phyloP scores from a whole-genome alignment of 805 yeast genomes.

The Ogataea siamensis region DNA sequence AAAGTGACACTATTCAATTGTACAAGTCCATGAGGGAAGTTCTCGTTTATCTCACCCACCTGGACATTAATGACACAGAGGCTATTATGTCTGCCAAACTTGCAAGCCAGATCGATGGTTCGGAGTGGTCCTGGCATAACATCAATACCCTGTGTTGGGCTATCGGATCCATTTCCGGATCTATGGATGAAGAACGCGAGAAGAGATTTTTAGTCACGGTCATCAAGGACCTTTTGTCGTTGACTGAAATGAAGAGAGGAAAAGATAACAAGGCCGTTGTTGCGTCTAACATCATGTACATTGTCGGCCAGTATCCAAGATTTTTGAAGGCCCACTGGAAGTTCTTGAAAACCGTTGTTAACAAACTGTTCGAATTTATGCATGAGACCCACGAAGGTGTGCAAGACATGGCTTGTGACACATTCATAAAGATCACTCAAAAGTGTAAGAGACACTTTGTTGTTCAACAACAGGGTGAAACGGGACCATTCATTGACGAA shows the following conservation, averaged over 20 bases:
- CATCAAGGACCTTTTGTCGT: slow-evolving; percentile 83
- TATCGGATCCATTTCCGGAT: slow-evolving; percentile 96
- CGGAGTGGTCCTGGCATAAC: slow-evolving; percentile 99
- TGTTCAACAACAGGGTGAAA: slow-evolving; percentile 77
- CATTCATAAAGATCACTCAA: slow-evolving; percentile 91
- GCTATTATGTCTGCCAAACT: slow-evolving; percentile 89
- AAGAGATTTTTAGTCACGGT: slow-evolving; percentile 90
- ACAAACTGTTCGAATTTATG: slow-evolving; percentile 96
- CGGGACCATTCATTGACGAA: slow-evolving; percentile 88
- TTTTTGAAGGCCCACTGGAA: slow-evolving; percentile 98
- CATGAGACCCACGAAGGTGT: slow-evolving; percentile 99
- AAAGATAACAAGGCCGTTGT: slow-evolving; percentile 98
- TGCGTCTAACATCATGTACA: slow-evolving; percentile 99
- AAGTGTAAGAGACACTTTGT: slow-evolving; percentile 97
- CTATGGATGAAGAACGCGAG: slow-evolving; percentile 98
- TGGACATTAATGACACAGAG: slow-evolving; percentile 92
- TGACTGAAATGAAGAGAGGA: slow-evolving; percentile 95
- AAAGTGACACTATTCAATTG: slow-evolving; percentile 92
- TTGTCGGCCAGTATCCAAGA: slow-evolving; percentile 98
- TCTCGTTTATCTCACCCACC: slow-evolving; percentile 89
- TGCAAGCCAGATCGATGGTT: slow-evolving; percentile 89
- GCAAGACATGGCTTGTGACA: slow-evolving; percentile 99
- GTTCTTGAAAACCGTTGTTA: slow-evolving; percentile 91
- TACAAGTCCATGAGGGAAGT: slow-evolving; percentile 96
- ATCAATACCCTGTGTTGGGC: slow-evolving; percentile 99